Evolutionary conservation across 2,329 filamentous ascomycete genomes (phyloP).

Genomic region (Stemphylium vesicarium): DNA sequence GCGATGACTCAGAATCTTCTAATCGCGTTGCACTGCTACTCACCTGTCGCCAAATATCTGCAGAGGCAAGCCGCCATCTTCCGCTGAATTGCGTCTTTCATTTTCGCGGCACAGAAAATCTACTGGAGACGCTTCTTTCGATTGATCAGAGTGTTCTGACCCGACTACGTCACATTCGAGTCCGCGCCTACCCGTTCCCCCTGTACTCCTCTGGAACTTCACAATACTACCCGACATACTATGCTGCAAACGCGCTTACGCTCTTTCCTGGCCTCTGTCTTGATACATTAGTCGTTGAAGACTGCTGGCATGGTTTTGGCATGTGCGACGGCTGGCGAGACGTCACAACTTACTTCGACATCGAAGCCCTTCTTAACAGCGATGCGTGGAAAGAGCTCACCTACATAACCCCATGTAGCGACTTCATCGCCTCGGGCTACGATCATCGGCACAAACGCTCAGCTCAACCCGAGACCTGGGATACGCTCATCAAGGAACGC

Average conservation of each 20-base stretch:
- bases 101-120: constrained; percentile 43
- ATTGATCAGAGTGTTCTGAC: constrained; percentile 40
- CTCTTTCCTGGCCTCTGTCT: constrained; percentile 43
- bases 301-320: constrained; percentile 46
- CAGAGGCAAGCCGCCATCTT: constrained; percentile 44
- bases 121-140: constrained; percentile 41
- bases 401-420: constrained; percentile 43
- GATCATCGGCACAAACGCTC: constrained; percentile 37
- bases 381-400: constrained; percentile 43
- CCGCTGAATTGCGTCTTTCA: constrained; percentile 39
- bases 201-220: constrained; percentile 32
- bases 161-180: constrained; percentile 39
- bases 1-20: constrained; percentile 7
- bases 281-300: constrained; percentile 41
- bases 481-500: constrained; percentile 36
- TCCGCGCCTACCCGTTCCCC: constrained; percentile 44
- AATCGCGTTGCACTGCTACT: constrained; percentile 41
- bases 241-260: constrained; percentile 39
- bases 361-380: constrained; percentile 40
- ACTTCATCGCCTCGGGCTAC: constrained; percentile 44
- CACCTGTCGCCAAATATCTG: constrained; percentile 37
- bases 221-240: constrained; percentile 43
- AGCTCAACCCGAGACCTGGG: constrained; percentile 41
- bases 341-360: constrained; percentile 44
- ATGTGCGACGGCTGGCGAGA: constrained; percentile 44